Evolutionary conservation across 805 yeast species (phyloP).

Genomic region (Ogataea nonfermentans): DNA sequence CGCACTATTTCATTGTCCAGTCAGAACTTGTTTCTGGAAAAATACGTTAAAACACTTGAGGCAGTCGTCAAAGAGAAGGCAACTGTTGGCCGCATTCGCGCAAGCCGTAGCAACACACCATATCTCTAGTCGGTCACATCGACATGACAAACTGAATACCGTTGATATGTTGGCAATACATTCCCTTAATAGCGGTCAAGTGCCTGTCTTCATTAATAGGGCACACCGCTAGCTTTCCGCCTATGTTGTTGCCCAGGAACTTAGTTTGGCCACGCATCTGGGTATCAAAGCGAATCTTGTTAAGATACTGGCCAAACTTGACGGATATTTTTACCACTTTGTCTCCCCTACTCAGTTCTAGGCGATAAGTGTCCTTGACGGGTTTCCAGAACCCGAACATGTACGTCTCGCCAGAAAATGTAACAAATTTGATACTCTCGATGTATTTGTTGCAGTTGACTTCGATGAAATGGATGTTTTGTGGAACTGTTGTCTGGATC

Average conservation of each 20-base stretch:
- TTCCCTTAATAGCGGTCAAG: conserved; percentile 19
- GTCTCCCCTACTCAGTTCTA: conserved; percentile 13
- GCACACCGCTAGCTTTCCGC: conserved; percentile 10
- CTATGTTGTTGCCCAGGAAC: conserved; percentile 15
- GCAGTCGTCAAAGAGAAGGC: conserved; percentile 25
- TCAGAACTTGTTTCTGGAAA: conserved; percentile 28
- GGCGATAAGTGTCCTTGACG: conserved; percentile 8
- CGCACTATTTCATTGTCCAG: conserved; percentile 7
- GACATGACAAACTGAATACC: conserved; percentile 18
- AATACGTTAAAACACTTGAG: conserved; percentile 26
- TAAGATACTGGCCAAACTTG: conserved; percentile 15
- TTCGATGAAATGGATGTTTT: conserved; percentile 10
- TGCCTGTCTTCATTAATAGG: conserved; percentile 14
- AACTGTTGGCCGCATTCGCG: conserved; percentile 20
- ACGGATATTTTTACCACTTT: conserved; percentile 9
- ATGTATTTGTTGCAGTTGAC: conserved; percentile 19
- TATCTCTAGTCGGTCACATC: conserved; percentile 13
- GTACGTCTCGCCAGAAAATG: conserved; percentile 11
- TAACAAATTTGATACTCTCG: conserved; percentile 18
- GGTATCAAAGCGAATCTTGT: conserved; percentile 15
- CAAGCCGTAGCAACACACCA: conserved; percentile 28
- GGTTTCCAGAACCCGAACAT: conserved; percentile 20
- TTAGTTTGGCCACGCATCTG: conserved; percentile 5
- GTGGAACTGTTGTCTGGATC: conserved; percentile 12
- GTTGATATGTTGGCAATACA: conserved; percentile 18